Evolutionary conservation across 352 stramenopile genomes (phyloP).

Genomic region (Globisporangium irregulare): DNA sequence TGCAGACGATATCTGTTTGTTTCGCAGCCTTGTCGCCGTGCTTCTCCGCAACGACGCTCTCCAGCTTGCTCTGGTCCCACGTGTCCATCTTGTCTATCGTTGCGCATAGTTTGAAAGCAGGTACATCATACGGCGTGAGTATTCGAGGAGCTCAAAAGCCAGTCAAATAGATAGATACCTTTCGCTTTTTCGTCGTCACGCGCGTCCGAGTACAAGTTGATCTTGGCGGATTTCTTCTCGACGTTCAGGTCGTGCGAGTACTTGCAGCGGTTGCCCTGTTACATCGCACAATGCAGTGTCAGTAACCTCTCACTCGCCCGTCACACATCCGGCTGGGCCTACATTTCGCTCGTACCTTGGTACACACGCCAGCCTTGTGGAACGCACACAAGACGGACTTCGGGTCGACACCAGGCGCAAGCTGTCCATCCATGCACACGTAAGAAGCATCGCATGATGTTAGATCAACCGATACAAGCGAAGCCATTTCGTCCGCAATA

Average conservation of each 20-base stretch:
- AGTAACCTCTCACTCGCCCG: neutral
- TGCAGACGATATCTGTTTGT: constrained; percentile 88
- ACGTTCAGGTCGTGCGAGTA: constrained; percentile 89
- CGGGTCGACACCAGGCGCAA: constrained; percentile 82
- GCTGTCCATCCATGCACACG: constrained; percentile 30
- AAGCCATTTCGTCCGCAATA: neutral
- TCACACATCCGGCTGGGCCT: neutral
- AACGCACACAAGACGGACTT: constrained; percentile 89
- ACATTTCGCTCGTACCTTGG: constrained; percentile 47
- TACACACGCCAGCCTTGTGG: constrained; percentile 86
- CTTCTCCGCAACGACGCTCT: constrained; percentile 83
- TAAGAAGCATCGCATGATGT: neutral
- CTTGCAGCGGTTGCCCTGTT: constrained; percentile 82
- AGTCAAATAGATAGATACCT: constrained; percentile 16
- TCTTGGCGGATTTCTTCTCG: constrained; percentile 85
- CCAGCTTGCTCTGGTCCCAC: constrained; percentile 88
- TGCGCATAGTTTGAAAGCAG: neutral
- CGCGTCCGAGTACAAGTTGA: constrained; percentile 86
- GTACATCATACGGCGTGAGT: neutral
- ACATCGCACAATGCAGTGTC: neutral
- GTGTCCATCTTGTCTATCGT: constrained; percentile 73
- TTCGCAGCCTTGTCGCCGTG: constrained; percentile 79
- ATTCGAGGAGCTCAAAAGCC: neutral
- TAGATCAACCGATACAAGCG: neutral
- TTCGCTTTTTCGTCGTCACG: constrained; percentile 66